Evolutionary conservation across 805 yeast genomes (phyloP).

Genomic region (Candida takata): DNA sequence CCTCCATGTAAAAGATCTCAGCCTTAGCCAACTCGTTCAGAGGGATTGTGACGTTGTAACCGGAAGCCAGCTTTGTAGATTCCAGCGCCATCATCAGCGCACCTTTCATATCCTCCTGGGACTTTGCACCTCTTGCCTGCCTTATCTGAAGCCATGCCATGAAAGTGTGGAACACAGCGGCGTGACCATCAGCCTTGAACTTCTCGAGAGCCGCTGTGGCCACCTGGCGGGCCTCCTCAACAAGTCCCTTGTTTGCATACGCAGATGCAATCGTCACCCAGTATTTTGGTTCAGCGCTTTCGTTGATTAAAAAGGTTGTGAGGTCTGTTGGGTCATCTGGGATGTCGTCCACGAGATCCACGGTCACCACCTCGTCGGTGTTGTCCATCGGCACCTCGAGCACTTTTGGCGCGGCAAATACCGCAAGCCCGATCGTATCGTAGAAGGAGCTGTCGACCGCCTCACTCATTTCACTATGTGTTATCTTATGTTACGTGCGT

Average conservation of each 20-base stretch:
- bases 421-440: conserved; percentile 2
- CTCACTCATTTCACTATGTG: background rate
- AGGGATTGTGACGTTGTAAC: conserved; percentile 34
- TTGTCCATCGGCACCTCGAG: conserved; percentile 66
- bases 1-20: conserved; percentile 49
- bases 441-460: conserved; percentile 9
- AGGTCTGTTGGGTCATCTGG: conserved; percentile 80
- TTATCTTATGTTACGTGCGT: too few species aligned
- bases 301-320: conserved; percentile 70
- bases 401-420: conserved; percentile 3
- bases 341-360: conserved; percentile 72
- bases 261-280: conserved; percentile 85
- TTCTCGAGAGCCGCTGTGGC: conserved; percentile 8
- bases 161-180: conserved; percentile 53
- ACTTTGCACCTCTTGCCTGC: conserved; percentile 28
- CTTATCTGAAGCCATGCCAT: conserved; percentile 68
- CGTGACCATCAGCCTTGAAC: conserved; percentile 21
- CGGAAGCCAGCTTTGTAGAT: conserved; percentile 2
- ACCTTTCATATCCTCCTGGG: conserved; percentile 29
- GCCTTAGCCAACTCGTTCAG: conserved; percentile 61
- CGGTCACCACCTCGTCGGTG: conserved; percentile 71
- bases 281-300: conserved; percentile 64
- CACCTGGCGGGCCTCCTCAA: conserved; percentile 46
- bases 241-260: conserved; percentile 55
- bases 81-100: conserved; percentile 33